A percentile compares a stretch with the other conserved stretches of the same genome.
phyloP scores from a whole-genome alignment of 805 yeast genomes.

The Clavispora asparagi region DNA sequence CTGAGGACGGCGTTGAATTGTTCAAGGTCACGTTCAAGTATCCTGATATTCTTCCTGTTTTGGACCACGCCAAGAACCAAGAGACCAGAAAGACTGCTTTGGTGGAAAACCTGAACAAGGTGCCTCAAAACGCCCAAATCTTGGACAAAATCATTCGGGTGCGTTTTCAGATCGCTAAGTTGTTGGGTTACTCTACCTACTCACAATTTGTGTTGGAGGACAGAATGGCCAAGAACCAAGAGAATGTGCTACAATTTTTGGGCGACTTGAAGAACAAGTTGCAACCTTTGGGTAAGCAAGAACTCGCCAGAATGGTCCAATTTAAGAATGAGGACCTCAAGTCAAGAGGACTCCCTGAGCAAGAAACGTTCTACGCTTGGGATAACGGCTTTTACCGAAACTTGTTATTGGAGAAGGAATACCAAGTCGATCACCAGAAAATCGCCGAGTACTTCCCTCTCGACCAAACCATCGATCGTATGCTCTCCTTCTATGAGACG shows the following conservation, averaged over 20 bases:
- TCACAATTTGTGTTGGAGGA: slow-evolving; percentile 70
- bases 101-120: slow-evolving; percentile 61
- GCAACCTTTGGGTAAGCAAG: slow-evolving; percentile 54
- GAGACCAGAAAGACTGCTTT: slow-evolving; percentile 65
- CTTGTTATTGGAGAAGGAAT: slow-evolving; percentile 59
- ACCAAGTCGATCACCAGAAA: slow-evolving; percentile 64
- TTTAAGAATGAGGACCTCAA: slow-evolving; percentile 52
- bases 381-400: slow-evolving; percentile 67
- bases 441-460: slow-evolving; percentile 78
- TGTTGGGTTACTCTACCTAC: slow-evolving; percentile 63
- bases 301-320: slow-evolving; percentile 41
- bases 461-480: slow-evolving; percentile 57
- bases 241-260: slow-evolving; percentile 56
- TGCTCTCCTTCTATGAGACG: slow-evolving; percentile 67
- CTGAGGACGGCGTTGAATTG: slow-evolving; percentile 36
- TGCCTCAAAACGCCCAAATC: slow-evolving; percentile 55
- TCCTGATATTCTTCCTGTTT: slow-evolving; percentile 74
- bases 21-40: slow-evolving; percentile 72
- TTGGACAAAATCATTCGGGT: slow-evolving; percentile 55
- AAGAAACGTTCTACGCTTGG: slow-evolving; percentile 54
- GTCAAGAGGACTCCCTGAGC: slow-evolving; percentile 38
- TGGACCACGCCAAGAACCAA: slow-evolving; percentile 61
- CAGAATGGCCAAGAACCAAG: slow-evolving; percentile 72
- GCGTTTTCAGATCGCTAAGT: slow-evolving; percentile 56
- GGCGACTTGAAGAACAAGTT: slow-evolving; percentile 56